A percentile compares a stretch with the other conserved stretches of the same genome.
Evolutionary conservation across 2,329 filamentous ascomycete genomes (phyloP).

Genomic region (Colletotrichum karsti): DNA sequence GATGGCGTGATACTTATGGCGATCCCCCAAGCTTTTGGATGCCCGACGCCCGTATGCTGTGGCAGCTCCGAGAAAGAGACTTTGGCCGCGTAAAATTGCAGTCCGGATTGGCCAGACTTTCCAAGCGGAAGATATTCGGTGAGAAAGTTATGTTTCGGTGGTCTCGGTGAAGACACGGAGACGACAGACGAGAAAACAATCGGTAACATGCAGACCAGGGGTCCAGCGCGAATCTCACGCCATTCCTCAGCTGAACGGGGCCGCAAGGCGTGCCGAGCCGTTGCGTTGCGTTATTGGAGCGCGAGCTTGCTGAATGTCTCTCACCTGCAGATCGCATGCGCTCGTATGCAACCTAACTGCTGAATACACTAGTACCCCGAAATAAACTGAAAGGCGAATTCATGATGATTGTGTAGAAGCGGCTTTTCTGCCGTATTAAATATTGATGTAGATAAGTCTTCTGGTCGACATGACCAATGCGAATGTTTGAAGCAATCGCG

Average conservation of each 20-base stretch:
- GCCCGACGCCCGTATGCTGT: too few relatives aligned
- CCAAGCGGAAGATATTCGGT: too few relatives aligned
- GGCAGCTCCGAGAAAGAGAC: too few relatives aligned
- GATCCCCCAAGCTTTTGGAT: too few relatives aligned
- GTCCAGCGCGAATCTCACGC: not conserved
- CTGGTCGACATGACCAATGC: not conserved
- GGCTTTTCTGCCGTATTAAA: slow-evolving; percentile 9
- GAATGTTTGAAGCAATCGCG: not conserved
- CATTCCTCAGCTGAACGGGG: not conserved
- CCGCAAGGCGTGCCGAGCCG: not conserved
- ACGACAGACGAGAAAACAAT: too few relatives aligned
- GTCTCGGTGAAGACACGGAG: too few relatives aligned
- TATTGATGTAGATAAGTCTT: slow-evolving; percentile 1
- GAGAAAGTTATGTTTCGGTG: too few relatives aligned
- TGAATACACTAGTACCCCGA: not conserved
- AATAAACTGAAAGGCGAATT: not conserved
- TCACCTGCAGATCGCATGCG: slow-evolving; percentile 3
- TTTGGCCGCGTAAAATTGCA: too few relatives aligned
- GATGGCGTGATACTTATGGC: too few relatives aligned
- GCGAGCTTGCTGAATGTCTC: slow-evolving; percentile 6
- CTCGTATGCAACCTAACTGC: too few relatives aligned
- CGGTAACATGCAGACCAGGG: too few relatives aligned
- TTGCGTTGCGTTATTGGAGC: slow-evolving; percentile 5
- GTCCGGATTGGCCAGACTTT: too few relatives aligned
- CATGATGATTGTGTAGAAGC: not conserved